A percentile compares a stretch with the other conserved stretches of the same genome.
Conservation (phyloP, 495 filamentous ascomycete genomes). For the Cairneyella variabilis region DNA sequence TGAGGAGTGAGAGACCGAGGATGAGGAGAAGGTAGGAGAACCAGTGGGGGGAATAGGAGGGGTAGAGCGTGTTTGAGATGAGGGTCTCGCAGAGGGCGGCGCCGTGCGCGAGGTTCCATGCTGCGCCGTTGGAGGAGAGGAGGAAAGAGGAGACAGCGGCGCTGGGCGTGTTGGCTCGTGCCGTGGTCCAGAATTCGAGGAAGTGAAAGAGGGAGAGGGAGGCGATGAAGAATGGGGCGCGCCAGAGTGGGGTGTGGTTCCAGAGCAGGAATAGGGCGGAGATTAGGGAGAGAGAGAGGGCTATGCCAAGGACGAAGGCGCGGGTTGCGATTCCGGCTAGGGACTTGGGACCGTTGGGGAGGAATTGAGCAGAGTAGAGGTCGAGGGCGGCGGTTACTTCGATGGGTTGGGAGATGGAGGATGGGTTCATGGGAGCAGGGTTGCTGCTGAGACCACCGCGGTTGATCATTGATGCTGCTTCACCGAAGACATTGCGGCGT, state of each 20-base stretch:
- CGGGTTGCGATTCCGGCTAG: slow-evolving; percentile 78
- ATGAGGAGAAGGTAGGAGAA: slow-evolving; percentile 34
- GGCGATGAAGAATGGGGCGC: slow-evolving; percentile 73
- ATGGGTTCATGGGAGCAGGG: not conserved
- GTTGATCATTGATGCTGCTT: slow-evolving; percentile 11
- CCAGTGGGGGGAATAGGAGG: slow-evolving; percentile 39
- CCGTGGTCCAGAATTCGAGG: slow-evolving; percentile 91
- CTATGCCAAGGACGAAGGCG: slow-evolving; percentile 48
- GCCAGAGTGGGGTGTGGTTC: slow-evolving; percentile 60
- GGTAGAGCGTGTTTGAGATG: slow-evolving; percentile 53
- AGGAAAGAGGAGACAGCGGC: slow-evolving; percentile 75
- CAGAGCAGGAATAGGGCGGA: slow-evolving; percentile 38
- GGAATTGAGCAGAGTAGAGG: slow-evolving; percentile 28
- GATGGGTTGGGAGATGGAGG: not conserved
- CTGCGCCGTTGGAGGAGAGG: slow-evolving; percentile 77
- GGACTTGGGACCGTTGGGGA: slow-evolving; percentile 58
- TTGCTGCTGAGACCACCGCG: slow-evolving; percentile 14
- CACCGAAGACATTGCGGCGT: slow-evolving; percentile 5
- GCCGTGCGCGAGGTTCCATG: slow-evolving; percentile 79
- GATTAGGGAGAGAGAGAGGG: slow-evolving; percentile 38
- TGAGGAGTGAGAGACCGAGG: slow-evolving; percentile 59
- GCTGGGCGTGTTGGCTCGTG: slow-evolving; percentile 70
- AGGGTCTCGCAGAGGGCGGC: slow-evolving; percentile 69
- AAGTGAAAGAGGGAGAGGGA: slow-evolving; percentile 85
- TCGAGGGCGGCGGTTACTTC: slow-evolving; percentile 23